Conservation (phyloP, 306 rosid genomes). For the Prunus davidiana region DNA sequence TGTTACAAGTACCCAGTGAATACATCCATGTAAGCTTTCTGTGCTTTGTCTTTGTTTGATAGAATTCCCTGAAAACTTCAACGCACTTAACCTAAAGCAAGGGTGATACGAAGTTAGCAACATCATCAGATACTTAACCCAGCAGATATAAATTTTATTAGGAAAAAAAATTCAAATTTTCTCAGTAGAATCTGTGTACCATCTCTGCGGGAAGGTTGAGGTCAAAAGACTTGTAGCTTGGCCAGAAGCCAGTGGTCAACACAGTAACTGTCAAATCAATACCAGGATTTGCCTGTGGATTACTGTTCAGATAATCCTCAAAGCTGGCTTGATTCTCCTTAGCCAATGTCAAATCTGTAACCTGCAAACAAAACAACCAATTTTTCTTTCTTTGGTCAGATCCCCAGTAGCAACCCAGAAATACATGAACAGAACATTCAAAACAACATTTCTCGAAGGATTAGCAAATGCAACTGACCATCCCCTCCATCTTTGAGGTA, state of each 20-base stretch:
- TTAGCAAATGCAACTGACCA: slow-evolving; percentile 30
- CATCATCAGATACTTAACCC: background rate
- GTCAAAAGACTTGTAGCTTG: slow-evolving; percentile 53
- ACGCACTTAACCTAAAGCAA: slow-evolving; percentile 43
- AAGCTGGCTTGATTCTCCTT: slow-evolving; percentile 48
- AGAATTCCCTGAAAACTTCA: slow-evolving; percentile 47
- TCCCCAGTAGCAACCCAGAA: background rate
- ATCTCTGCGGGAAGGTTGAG: slow-evolving; percentile 54
- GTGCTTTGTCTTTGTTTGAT: slow-evolving; percentile 51
- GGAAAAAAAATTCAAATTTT: background rate
- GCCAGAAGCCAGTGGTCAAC: slow-evolving; percentile 55
- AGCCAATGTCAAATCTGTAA: slow-evolving; percentile 50
- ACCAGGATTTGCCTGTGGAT: slow-evolving; percentile 38
- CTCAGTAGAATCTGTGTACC: slow-evolving; percentile 21
- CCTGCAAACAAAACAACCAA: slow-evolving; percentile 23
- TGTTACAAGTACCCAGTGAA: slow-evolving; percentile 50
- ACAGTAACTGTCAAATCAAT: slow-evolving; percentile 54
- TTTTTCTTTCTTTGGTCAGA: background rate
- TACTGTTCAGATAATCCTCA: slow-evolving; percentile 43
- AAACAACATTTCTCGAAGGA: background rate
- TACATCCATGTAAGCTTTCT: slow-evolving; percentile 55
- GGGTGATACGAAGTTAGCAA: background rate
- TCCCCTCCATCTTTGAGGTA: slow-evolving; percentile 61
- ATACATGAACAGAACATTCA: slow-evolving; percentile 1
- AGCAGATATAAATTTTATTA: background rate